A percentile compares a stretch with the other conserved stretches of the same genome.
Evolutionary conservation across 768 basidiomycete genomes (phyloP).

Genomic region (Macrolepiota fuliginosa): DNA sequence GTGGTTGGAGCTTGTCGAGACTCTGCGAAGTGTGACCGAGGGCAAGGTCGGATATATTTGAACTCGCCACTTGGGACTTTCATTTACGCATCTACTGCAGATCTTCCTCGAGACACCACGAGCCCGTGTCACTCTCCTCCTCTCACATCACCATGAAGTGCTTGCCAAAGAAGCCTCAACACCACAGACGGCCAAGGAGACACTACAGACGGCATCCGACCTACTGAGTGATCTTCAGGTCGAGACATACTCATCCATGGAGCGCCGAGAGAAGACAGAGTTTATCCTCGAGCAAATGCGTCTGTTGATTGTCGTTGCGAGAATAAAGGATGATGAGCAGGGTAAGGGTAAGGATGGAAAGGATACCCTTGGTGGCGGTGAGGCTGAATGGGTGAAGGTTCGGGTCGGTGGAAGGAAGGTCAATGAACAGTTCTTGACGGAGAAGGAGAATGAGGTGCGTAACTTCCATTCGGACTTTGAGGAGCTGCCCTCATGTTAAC

Average conservation of each 20-base stretch:
- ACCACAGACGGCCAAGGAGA: constrained; percentile 51
- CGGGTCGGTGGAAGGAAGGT: constrained; percentile 91
- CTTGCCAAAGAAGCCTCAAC: constrained; percentile 31
- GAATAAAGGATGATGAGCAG: constrained; percentile 70
- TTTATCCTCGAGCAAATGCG: constrained; percentile 99
- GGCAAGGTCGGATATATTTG: constrained; percentile 70
- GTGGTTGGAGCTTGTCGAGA: constrained; percentile 89
- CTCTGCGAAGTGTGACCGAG: constrained; percentile 88
- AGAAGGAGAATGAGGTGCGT: constrained; percentile 80
- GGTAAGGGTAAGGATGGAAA: constrained; percentile 55
- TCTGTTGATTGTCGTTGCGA: constrained; percentile 73
- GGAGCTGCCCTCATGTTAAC: constrained; percentile 9
- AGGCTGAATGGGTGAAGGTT: constrained; percentile 91
- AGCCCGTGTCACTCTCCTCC: constrained; percentile 87
- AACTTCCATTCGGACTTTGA: background rate
- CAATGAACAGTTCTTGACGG: constrained; percentile 89
- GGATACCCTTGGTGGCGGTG: constrained; percentile 65
- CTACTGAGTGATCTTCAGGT: constrained; percentile 94
- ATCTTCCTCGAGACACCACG: constrained; percentile 96
- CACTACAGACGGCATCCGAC: constrained; percentile 85
- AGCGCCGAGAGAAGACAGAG: constrained; percentile 95
- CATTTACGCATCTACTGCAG: constrained; percentile 24
- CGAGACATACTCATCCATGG: constrained; percentile 99
- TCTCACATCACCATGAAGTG: constrained; percentile 84
- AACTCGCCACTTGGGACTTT: background rate